Evolutionary conservation across 768 basidiomycete species (phyloP), one percentile per base, ranked within the genome.

Genomic region (Rhodotorula graminis): DNA sequence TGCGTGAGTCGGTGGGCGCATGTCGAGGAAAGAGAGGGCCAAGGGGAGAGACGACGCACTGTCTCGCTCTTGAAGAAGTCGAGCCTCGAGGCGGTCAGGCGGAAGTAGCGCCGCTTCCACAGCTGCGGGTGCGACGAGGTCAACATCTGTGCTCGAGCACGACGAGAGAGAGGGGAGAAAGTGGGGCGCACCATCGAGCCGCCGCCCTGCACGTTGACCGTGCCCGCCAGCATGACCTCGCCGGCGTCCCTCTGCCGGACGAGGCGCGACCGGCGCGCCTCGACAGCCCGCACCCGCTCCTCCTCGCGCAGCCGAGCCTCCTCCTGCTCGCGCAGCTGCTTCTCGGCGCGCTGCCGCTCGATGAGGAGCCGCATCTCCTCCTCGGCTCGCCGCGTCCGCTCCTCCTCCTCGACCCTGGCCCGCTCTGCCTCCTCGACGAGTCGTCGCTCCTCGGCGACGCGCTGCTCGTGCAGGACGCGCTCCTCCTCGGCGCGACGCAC

Each of bases 331-430:
- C 61, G 49, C 55, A 73, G 27, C 61, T 33, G 57, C 25, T 47
- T 40, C 49, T 69, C 72, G 15, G 61, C 25, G 19, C 55, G 31
- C 42, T 69, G 64, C 40, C 65, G 44, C 50, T 73, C 72, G 29
- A 69, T 58, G 61, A 73, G 31, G 29, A 69, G n/a, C 33, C 68
- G 50, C 68, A 69, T 69, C 64, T 73, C 72, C 40, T 69, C 68
- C 44, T 73, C 44, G 23, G 72, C 72, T 12, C 29, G 29, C 5
- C 67, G 42, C 5, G 68, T 67, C 27, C 56, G 44, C 33, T 71
- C 60, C 42, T 61, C 70, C 60, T 53, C 70, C 44, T 72, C 63
- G 8, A 47, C 33, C 19, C 56, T 37, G 21, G 19, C 8, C 16
- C 49, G 9, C 18, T 52, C 61, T 27, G 44, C 53, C 67, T 59